Evolutionary conservation across 768 basidiomycete genomes (phyloP).

Genomic region (Sarcomyxa edulis): DNA sequence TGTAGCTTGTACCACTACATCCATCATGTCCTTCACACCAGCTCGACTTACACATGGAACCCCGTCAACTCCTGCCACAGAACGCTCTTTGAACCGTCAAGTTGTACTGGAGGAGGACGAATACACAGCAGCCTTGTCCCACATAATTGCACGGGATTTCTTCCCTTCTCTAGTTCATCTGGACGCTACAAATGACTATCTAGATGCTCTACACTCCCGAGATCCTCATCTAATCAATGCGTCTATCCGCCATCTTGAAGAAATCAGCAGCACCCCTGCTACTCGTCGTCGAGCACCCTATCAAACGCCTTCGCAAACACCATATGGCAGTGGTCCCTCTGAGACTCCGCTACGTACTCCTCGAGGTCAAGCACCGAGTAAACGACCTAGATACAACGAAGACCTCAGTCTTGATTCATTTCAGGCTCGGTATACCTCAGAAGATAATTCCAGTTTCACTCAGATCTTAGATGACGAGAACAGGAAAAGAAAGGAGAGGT

Average conservation of each 20-base stretch:
- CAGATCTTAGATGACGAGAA: conserved; percentile 92
- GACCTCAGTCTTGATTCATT: conserved; percentile 76
- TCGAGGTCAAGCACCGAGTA: conserved; percentile 37
- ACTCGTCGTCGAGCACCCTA: conserved; percentile 21
- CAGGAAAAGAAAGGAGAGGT: conserved; percentile 68
- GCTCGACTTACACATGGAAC: conserved; percentile 2
- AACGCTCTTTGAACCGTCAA: conserved; percentile 68
- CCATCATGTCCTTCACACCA: too few relatives aligned
- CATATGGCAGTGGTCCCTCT: conserved; percentile 49
- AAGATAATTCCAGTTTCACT: conserved; percentile 97
- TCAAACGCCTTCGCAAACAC: conserved; percentile 58
- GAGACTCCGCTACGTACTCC: conserved; percentile 64
- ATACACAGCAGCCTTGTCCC: conserved; percentile 84
- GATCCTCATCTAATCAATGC: conserved; percentile 75
- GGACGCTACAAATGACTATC: conserved; percentile 83
- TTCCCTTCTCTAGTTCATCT: conserved; percentile 91
- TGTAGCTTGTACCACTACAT: too few relatives aligned
- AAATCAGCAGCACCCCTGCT: conserved; percentile 49
- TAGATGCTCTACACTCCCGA: conserved; percentile 71
- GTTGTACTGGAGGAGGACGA: conserved; percentile 86
- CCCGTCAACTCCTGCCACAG: conserved; percentile 13
- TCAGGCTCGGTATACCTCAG: conserved; percentile 90
- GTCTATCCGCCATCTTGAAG: conserved; percentile 69
- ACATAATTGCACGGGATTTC: conserved; percentile 96
- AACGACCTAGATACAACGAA: conserved; percentile 57